Evolutionary conservation across 2,329 filamentous ascomycete species (phyloP), one percentile per base, ranked within the genome.

Genomic region (Venturia aucupariae): DNA sequence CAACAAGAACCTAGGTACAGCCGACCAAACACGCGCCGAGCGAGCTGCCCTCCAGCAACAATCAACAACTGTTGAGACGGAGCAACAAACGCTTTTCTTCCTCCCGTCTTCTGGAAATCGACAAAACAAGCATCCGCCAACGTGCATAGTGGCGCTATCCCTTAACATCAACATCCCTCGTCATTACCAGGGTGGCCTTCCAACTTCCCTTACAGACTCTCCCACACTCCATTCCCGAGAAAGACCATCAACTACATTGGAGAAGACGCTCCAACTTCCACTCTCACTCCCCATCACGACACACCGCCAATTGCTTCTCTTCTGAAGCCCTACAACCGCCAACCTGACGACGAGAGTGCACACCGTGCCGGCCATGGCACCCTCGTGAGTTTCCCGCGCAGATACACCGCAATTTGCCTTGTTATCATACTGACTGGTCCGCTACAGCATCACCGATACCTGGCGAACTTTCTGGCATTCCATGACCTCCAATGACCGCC

Each of bases 391-490:
- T 30, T 24, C 11, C 51, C 35, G 22, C 19, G 30, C 32, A 57
- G 13, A 35, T 22, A 57, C 51, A 35, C 7, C 5, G 15, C 51
- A 57, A 19, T 35, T 10, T 57, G 51, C 4, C 30, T 7, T 17
- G 5, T 3, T 35, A 32, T 13, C 51, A 19, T 35, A 35, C 51
- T 57, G 51, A 57, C 13, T 27, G 35, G 4, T 57, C 48, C 51
- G 30, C 51, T 27, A n/a, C 7, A 48, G 41, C 35, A 35, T 66
- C 35, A 41, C 48, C 41, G 63, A 61, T 46, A 86, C 88, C 77
- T 89, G 94, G 78, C 89, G 89, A 78, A 90, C 89, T 67, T 93
- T 99, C 80, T 99, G 94, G 94, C 94, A 97, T 70, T 94, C 75
- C 66, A 77, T 89, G 83, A 89, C 85, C 74, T 88, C 85, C 68